Evolutionary conservation across 331 rosid species (phyloP).

Genomic region (Malus hybrid): DNA sequence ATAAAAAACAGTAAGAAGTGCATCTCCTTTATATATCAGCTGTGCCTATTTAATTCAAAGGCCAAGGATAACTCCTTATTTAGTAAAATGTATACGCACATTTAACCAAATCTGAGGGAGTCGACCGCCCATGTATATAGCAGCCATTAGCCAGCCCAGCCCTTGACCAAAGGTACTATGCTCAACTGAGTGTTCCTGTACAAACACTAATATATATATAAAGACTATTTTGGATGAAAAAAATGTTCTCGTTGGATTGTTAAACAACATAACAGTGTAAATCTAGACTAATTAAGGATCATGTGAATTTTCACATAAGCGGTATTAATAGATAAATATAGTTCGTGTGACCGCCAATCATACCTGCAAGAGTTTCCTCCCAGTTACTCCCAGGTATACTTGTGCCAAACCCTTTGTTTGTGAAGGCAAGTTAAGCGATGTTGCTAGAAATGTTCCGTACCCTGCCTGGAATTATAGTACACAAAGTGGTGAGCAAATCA

Average conservation of each 20-base stretch:
- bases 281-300: not conserved
- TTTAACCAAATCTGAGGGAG: slow-evolving; percentile 92
- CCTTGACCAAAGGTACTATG: slow-evolving; percentile 63
- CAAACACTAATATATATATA: not conserved
- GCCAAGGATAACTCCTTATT: not conserved
- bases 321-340: not conserved
- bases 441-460: slow-evolving; percentile 69
- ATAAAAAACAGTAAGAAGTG: not conserved
- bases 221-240: not conserved
- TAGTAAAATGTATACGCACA: slow-evolving; percentile 22
- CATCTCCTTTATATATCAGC: too few relatives aligned
- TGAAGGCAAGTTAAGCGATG: slow-evolving; percentile 48
- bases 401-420: slow-evolving; percentile 45
- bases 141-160: slow-evolving; percentile 97
- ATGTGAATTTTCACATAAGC: not conserved
- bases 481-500: not conserved
- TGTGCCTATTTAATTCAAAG: not conserved
- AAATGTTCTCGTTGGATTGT: not conserved
- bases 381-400: slow-evolving; percentile 28
- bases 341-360: not conserved
- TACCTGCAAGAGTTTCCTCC: slow-evolving; percentile 58
- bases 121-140: slow-evolving; percentile 83
- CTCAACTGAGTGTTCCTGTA: slow-evolving; percentile 37
- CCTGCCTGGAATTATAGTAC: slow-evolving; percentile 39
- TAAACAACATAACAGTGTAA: not conserved